These are phyloP conservation scores for Phialophora verrucosa DNA, from an alignment of 2,329 filamentous ascomycete genomes.

Conservation along the genomic window DNA sequence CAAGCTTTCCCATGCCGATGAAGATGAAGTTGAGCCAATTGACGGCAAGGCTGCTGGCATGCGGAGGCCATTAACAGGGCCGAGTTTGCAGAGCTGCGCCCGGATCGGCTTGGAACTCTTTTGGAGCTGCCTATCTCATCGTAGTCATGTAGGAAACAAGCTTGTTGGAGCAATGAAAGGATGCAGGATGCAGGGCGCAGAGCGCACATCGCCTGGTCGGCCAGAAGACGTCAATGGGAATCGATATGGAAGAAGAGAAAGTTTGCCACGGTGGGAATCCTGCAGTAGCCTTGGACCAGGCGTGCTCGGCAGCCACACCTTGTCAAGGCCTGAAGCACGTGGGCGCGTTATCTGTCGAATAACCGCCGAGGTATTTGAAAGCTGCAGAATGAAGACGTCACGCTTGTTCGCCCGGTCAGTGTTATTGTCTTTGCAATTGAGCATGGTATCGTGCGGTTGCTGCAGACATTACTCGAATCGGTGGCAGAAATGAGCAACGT, in stretches of 20 bases:
- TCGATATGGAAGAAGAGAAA: background rate
- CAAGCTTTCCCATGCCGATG: conserved; percentile 17
- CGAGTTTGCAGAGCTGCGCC: background rate
- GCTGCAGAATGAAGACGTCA: conserved; percentile 8
- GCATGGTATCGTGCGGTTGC: background rate
- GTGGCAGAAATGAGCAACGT: background rate
- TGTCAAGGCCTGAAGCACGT: conserved; percentile 15
- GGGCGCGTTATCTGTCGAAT: conserved; percentile 6
- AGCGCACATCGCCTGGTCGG: background rate
- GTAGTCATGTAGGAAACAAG: conserved; percentile 14
- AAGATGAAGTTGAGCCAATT: conserved; percentile 10
- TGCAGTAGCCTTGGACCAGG: conserved; percentile 8
- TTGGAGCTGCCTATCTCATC: conserved; percentile 22
- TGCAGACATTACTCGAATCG: conserved; percentile 1
- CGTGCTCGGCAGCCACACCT: conserved; percentile 10
- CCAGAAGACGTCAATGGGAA: background rate
- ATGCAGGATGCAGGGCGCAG: background rate
- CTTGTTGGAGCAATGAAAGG: background rate
- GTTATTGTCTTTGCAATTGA: background rate
- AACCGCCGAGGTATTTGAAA: conserved; percentile 10
- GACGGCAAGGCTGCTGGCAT: conserved; percentile 12
- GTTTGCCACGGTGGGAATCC: background rate
- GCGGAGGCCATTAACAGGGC: conserved; percentile 1
- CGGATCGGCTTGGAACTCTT: conserved; percentile 2
- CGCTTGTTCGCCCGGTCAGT: background rate